These are phyloP conservation scores for Dioszegia hungarica DNA, from an alignment of 768 basidiomycete genomes.

Conservation along the genomic window DNA sequence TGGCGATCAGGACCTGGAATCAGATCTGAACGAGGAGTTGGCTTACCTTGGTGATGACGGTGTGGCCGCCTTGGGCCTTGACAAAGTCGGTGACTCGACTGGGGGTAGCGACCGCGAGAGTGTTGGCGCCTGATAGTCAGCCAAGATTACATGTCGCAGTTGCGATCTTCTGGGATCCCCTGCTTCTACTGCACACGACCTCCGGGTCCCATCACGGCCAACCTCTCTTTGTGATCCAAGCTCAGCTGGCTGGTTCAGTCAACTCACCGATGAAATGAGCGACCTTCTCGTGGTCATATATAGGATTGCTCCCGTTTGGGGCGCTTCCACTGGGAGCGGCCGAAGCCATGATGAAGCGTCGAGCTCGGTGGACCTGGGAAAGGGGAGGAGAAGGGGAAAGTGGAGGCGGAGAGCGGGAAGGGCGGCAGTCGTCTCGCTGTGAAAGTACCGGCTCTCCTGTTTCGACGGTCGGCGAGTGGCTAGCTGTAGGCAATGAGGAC, in stretches of 20 bases:
- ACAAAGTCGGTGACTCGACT: constrained; percentile 87
- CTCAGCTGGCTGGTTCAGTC: no score
- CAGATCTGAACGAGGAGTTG: background rate
- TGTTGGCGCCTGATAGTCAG: constrained; percentile 73
- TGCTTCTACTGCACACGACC: no score
- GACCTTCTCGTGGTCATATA: constrained; percentile 58
- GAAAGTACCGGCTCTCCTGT: no score
- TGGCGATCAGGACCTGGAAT: constrained; percentile 90
- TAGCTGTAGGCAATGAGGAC: no score
- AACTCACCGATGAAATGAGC: constrained; percentile 62
- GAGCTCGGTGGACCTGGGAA: background rate
- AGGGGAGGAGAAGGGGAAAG: background rate
- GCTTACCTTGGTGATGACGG: constrained; percentile 92
- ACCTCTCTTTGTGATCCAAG: no score
- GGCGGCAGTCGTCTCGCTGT: no score
- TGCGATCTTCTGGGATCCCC: no score
- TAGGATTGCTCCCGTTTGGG: constrained; percentile 18
- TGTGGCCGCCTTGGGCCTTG: constrained; percentile 83
- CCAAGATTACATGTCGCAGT: background rate
- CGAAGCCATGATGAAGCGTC: constrained; percentile 3
- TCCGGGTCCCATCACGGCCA: no score
- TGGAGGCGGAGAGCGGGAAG: background rate
- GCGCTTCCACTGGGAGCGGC: constrained; percentile 16
- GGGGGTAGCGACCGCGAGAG: constrained; percentile 73
- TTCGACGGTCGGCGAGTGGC: no score